Base-by-base conservation (phyloP, 106 monocot species). In the Dendrobium officinale region DNA sequence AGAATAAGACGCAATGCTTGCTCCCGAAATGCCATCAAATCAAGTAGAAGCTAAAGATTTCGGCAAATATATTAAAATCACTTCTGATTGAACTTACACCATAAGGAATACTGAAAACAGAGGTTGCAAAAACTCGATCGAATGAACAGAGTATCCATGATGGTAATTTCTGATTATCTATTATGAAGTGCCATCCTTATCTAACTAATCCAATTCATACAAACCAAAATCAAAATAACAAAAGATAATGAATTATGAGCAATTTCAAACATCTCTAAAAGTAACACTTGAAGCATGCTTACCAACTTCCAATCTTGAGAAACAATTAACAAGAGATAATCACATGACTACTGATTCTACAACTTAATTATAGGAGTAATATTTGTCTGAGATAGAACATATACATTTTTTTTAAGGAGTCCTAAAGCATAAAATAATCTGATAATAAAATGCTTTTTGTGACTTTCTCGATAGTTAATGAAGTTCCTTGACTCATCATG, bases 21-120 rank as follows among this genome's bases (percentile, higher is more conserved):
- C 84, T 95, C 95, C 54, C 91, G 92, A 85, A 99, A 99, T 87
- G 92, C 95, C 95, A 99, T 95, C 79, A 99, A 86, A 85, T 99
- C 98, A 81, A 99, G 90, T 51, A 99, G 89, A 67, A 99, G 86
- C 98, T 99, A 73, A 79, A 19, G 47, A 78, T 9, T 58, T 13
- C 11, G 80, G 19, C 42, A 79, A 77, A 59, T 5, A 67, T 55
- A 49, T 68, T 73, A 49, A 75, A n/a, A 42, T 75, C 42, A 81
- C 19, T 59, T 75, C 8, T 7, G 6, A 74, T 42, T 11, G 7
- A 16, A 74, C 74, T 74, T 19, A 19, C 74, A 42, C 42, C 18
- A 19, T 74, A 74, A 70, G 44, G 43, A 42, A 17, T 11, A 16
- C 16, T 73, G 3, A 73, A 40, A 73, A 73, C 3, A 73, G 73